These are phyloP conservation scores for Solanum lycopersicoides DNA, from an alignment of 257 asterid species.

Conservation along the genomic window DNA sequence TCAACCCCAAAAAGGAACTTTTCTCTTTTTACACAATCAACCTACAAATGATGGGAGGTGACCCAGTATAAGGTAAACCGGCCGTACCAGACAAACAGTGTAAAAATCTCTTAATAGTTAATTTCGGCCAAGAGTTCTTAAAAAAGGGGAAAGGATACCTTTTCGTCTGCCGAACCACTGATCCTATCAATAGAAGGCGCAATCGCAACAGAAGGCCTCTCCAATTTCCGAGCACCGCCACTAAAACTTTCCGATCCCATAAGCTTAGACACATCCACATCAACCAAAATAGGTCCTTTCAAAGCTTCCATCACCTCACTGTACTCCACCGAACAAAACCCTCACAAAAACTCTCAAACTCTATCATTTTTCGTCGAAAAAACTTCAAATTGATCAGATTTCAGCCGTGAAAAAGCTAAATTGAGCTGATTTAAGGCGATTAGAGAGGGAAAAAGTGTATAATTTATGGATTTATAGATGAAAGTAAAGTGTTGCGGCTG, in stretches of 20 bases:
- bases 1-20: neutral
- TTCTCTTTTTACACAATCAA: neutral
- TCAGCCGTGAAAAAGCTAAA: conserved; percentile 14
- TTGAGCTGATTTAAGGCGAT: neutral
- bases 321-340: conserved; percentile 3
- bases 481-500: conserved; percentile 20
- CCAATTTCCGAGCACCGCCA: conserved; percentile 26
- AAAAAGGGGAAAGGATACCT: neutral
- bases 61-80: neutral
- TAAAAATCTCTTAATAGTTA: neutral
- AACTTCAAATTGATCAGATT: neutral
- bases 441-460: neutral
- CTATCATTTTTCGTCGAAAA: conserved; percentile 6
- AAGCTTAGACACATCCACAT: conserved; percentile 15
- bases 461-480: conserved; percentile 1
- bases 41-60: neutral
- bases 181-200: conserved; percentile 5
- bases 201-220: conserved; percentile 13
- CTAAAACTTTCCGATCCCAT: conserved; percentile 70
- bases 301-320: conserved; percentile 24
- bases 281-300: conserved; percentile 22
- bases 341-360: conserved; percentile 9
- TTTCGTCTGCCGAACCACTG: conserved; percentile 5
- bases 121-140: too few relatives aligned
- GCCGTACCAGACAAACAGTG: too few relatives aligned